These are phyloP conservation scores for Collybiopsis confluens DNA, from an alignment of 768 basidiomycete species.

Conservation along the genomic window DNA sequence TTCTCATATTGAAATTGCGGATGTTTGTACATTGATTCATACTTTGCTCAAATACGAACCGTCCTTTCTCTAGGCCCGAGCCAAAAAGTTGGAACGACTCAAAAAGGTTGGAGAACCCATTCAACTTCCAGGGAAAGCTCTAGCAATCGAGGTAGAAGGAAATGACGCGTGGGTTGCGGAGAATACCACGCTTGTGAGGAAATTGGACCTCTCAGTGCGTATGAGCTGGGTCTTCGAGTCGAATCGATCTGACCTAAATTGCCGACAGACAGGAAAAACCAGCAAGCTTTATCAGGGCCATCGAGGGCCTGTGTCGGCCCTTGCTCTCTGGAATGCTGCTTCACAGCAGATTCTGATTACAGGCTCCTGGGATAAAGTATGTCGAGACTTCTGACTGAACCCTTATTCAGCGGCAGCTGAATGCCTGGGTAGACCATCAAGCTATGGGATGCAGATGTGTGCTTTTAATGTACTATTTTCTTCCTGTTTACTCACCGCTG, in stretches of 20 bases:
- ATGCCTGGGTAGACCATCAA: slow-evolving; percentile 63
- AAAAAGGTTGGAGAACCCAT: slow-evolving; percentile 79
- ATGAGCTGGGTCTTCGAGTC: background rate
- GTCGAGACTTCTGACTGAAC: too few species aligned
- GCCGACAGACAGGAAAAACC: slow-evolving; percentile 71
- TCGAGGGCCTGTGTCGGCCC: slow-evolving; percentile 80
- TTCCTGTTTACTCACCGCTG: background rate
- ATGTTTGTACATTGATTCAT: slow-evolving; percentile 34
- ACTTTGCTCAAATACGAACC: background rate
- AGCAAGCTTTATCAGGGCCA: slow-evolving; percentile 78
- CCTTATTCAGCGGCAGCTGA: background rate
- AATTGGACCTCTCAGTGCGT: slow-evolving; percentile 72
- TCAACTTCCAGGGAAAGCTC: slow-evolving; percentile 66
- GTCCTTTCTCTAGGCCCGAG: slow-evolving; percentile 48
- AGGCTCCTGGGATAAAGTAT: slow-evolving; percentile 90
- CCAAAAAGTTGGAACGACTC: slow-evolving; percentile 64
- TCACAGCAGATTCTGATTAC: slow-evolving; percentile 59
- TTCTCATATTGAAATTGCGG: slow-evolving; percentile 60
- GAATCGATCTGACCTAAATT: background rate
- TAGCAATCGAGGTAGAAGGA: slow-evolving; percentile 63
- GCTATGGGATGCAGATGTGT: slow-evolving; percentile 78
- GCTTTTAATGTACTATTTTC: slow-evolving; percentile 17
- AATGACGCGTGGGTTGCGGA: slow-evolving; percentile 84
- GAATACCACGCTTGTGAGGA: slow-evolving; percentile 70
- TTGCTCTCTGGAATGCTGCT: slow-evolving; percentile 49